These are phyloP conservation scores for Diaporthe ampelina DNA, from an alignment of 2,329 filamentous ascomycete species.

Conservation along the genomic window DNA sequence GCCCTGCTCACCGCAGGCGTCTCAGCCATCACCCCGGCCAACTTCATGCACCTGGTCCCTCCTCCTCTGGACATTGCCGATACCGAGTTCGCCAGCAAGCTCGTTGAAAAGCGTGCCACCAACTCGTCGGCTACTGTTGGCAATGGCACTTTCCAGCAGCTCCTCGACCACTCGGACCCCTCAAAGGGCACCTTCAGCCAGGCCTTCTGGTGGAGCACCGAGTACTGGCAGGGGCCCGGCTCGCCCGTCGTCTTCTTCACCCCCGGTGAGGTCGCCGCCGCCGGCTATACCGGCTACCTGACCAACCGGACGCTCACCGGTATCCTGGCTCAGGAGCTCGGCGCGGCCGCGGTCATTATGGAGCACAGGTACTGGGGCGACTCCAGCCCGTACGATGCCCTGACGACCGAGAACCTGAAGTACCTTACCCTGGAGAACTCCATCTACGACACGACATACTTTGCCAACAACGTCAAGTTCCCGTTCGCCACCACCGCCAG, in stretches of 20 bases:
- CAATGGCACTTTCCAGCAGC: constrained; percentile 55
- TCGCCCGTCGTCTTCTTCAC: constrained; percentile 57
- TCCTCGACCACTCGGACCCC: constrained; percentile 57
- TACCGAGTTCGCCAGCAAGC: constrained; percentile 33
- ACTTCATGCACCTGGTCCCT: constrained; percentile 40
- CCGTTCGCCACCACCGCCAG: constrained; percentile 62
- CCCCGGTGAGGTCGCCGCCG: constrained; percentile 55
- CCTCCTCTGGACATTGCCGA: constrained; percentile 47
- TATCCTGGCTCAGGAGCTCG: constrained; percentile 55
- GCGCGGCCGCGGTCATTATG: constrained; percentile 56
- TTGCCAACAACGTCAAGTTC: constrained; percentile 59
- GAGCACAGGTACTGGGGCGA: constrained; percentile 61
- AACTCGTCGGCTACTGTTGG: constrained; percentile 43
- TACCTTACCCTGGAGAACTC: constrained; percentile 58
- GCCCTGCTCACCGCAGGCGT: constrained; percentile 47
- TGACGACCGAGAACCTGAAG: constrained; percentile 55
- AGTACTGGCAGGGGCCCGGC: constrained; percentile 57
- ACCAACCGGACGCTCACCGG: constrained; percentile 57
- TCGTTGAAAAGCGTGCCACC: constrained; percentile 37
- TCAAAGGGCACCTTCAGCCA: constrained; percentile 57
- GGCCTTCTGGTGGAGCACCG: constrained; percentile 56
- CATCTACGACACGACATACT: constrained; percentile 57
- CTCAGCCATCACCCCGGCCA: constrained; percentile 42
- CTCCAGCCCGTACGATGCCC: constrained; percentile 53
- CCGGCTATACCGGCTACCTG: constrained; percentile 56